Percentiles rank a stretch among this genome's conserved stretches.
Evolutionary conservation across 257 asterid genomes (phyloP).

Genomic region (Solanum chiquidenum): DNA sequence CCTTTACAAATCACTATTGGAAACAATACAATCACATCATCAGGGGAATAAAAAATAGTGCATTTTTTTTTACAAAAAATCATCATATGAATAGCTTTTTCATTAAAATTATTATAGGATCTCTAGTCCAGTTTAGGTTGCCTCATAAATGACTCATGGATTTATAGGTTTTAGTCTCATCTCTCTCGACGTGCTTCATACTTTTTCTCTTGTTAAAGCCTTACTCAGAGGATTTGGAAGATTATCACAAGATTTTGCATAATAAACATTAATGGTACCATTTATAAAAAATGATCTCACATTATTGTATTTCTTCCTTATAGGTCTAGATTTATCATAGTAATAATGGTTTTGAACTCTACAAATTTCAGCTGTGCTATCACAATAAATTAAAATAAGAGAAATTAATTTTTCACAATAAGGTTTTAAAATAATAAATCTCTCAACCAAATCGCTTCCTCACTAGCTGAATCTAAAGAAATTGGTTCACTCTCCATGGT

Average conservation of each 20-base stretch:
- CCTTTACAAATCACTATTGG: background rate
- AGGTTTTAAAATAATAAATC: background rate
- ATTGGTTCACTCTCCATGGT: background rate
- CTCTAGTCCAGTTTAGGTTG: background rate
- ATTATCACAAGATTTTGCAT: background rate
- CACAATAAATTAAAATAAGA: too few relatives aligned
- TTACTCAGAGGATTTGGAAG: background rate
- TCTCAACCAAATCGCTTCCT: background rate
- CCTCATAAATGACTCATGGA: background rate
- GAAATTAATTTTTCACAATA: too few relatives aligned
- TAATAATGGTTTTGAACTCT: background rate
- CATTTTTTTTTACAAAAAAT: too few relatives aligned
- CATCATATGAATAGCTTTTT: background rate
- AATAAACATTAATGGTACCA: background rate
- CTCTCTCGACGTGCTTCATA: background rate
- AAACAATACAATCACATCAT: background rate
- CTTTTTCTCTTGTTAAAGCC: too few relatives aligned
- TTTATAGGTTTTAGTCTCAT: background rate
- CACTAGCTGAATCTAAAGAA: background rate
- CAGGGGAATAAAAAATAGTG: background rate
- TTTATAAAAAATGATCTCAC: background rate
- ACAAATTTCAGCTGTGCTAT: too few relatives aligned
- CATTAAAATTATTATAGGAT: background rate
- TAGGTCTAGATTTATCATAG: background rate
- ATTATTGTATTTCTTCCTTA: background rate